phyloP scores from a whole-genome alignment of 2,329 filamentous ascomycete genomes.

The Aspergillus sp. region DNA sequence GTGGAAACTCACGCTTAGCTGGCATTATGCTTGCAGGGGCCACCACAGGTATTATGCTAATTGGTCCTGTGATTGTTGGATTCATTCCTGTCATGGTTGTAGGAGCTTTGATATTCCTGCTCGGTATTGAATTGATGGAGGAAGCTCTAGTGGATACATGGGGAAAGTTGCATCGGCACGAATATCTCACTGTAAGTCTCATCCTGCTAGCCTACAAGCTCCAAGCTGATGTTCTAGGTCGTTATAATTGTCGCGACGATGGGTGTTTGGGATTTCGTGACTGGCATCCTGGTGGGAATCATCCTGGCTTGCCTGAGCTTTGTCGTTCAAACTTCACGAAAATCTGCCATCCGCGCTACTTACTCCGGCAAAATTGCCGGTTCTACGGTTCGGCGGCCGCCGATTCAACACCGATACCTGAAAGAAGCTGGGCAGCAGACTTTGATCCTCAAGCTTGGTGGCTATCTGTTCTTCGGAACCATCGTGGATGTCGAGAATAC shows the following conservation, averaged over 20 bases:
- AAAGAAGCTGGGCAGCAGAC: constrained; percentile 84
- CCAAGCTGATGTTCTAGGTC: constrained; percentile 50
- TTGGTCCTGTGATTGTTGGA: constrained; percentile 84
- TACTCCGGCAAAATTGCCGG: constrained; percentile 87
- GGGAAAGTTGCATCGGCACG: constrained; percentile 80
- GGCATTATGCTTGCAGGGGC: constrained; percentile 79
- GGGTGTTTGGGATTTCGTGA: constrained; percentile 95
- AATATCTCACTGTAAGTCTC: constrained; percentile 75
- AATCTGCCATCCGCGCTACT: constrained; percentile 84
- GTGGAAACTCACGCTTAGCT: constrained; percentile 81
- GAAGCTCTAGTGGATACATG: constrained; percentile 88
- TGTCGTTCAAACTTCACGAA: constrained; percentile 85
- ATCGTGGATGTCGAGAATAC: constrained; percentile 93
- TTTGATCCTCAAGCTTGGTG: constrained; percentile 84
- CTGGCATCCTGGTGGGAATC: constrained; percentile 89
- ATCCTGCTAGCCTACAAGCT: background rate
- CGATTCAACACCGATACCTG: constrained; percentile 83
- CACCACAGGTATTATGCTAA: constrained; percentile 78
- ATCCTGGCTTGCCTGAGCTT: constrained; percentile 87
- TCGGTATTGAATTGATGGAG: constrained; percentile 86
- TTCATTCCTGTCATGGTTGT: constrained; percentile 98
- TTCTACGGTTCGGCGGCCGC: constrained; percentile 89
- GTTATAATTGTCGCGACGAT: constrained; percentile 89
- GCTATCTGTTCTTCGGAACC: constrained; percentile 97
- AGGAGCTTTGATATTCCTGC: constrained; percentile 87